Conservation (phyloP, 352 stramenopile genomes). For the Pythium scleroteichum region DNA sequence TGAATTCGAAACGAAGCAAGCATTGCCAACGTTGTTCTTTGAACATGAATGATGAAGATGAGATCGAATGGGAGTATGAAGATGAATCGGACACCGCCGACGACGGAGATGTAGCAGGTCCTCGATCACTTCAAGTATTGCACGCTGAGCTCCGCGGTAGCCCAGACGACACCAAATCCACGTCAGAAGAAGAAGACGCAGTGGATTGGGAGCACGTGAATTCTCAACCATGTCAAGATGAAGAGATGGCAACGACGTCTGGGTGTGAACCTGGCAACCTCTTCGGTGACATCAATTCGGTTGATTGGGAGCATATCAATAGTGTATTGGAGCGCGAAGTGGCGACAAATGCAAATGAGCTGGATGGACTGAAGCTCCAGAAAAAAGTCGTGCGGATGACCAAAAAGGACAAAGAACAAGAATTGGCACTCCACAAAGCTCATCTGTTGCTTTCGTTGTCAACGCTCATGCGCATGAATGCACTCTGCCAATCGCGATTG, state of each 20-base stretch:
- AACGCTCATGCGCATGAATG: constrained; percentile 47
- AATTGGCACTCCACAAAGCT: constrained; percentile 63
- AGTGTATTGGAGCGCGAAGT: constrained; percentile 42
- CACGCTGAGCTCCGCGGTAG: neutral
- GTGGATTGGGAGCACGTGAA: constrained; percentile 69
- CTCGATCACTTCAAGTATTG: neutral
- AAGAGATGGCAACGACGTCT: neutral
- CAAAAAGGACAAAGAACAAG: constrained; percentile 60
- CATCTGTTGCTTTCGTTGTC: constrained; percentile 70
- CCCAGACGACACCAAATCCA: constrained; percentile 19
- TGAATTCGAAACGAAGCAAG: too few species aligned
- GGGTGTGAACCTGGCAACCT: constrained; percentile 4
- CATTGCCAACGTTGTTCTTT: too few species aligned
- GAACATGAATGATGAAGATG: constrained; percentile 14
- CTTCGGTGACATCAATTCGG: constrained; percentile 34
- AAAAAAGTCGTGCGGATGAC: constrained; percentile 54
- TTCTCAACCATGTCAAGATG: constrained; percentile 5
- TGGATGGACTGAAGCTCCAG: constrained; percentile 9
- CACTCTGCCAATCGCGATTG: constrained; percentile 41
- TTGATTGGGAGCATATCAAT: constrained; percentile 79
- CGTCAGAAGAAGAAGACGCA: constrained; percentile 45
- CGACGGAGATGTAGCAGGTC: neutral
- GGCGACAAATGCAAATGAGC: constrained; percentile 9
- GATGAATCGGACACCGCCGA: constrained; percentile 21
- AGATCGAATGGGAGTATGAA: constrained; percentile 29